Evolutionary conservation across 2,329 filamentous ascomycete genomes (phyloP).

Genomic region (Simplicillium sp.): DNA sequence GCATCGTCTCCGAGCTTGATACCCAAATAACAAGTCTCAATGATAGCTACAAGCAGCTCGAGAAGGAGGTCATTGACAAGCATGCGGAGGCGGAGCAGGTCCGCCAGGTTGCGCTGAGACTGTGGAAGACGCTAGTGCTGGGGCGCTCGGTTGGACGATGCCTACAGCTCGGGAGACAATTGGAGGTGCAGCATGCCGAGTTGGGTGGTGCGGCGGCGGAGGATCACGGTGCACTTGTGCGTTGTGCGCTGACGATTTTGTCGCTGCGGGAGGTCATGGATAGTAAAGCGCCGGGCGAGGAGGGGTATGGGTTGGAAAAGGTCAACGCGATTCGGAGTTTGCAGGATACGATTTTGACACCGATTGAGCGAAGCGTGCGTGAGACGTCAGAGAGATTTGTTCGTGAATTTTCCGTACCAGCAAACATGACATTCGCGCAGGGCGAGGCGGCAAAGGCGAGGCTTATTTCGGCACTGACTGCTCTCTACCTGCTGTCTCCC

Average conservation of each 20-base stretch:
- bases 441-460: conserved; percentile 66
- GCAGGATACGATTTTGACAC: conserved; percentile 57
- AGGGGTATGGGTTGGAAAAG: conserved; percentile 65
- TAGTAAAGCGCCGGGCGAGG: conserved; percentile 57
- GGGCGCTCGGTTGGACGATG: conserved; percentile 69
- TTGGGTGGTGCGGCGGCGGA: conserved; percentile 39
- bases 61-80: conserved; percentile 77
- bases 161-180: conserved; percentile 71
- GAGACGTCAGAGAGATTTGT: conserved; percentile 69
- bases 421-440: conserved; percentile 49
- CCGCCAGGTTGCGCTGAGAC: conserved; percentile 61
- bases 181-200: conserved; percentile 79
- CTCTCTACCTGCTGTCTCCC: conserved; percentile 76
- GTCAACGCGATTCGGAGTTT: conserved; percentile 65
- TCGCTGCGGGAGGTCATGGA: conserved; percentile 65
- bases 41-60: conserved; percentile 75
- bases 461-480: conserved; percentile 62
- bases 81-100: conserved; percentile 83
- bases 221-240: conserved; percentile 70
- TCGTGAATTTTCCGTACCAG: conserved; percentile 67
- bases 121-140: conserved; percentile 72
- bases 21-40: conserved; percentile 71
- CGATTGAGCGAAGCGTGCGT: conserved; percentile 65
- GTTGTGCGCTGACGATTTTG: conserved; percentile 71
- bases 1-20: conserved; percentile 68